phyloP scores from a whole-genome alignment of 108 stramenopile genomes.

The Bacterosira constricta region DNA sequence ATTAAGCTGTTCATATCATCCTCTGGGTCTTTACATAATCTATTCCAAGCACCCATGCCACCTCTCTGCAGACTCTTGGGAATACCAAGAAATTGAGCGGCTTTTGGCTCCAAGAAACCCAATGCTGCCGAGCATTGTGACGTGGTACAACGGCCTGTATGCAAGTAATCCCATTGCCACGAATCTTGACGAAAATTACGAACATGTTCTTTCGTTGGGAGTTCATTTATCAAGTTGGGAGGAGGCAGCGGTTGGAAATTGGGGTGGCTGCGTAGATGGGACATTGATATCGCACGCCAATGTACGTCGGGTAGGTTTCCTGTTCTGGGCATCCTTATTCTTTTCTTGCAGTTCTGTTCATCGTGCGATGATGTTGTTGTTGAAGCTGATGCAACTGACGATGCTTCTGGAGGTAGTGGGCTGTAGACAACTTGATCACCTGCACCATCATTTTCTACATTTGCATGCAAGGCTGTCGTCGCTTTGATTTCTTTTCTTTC shows the following conservation, averaged over 20 bases:
- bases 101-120: conserved; percentile 69
- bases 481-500: not conserved
- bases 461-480: not conserved
- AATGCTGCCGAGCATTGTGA: conserved; percentile 81
- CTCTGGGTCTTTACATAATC: conserved; percentile 48
- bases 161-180: conserved; percentile 90
- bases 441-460: conserved; percentile 12
- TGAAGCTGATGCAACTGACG: not conserved
- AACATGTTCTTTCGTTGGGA: conserved; percentile 70
- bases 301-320: conserved; percentile 81
- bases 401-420: not conserved
- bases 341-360: not conserved
- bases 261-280: conserved; percentile 81
- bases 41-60: conserved; percentile 63
- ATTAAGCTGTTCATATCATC: conserved; percentile 34
- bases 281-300: conserved; percentile 78
- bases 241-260: conserved; percentile 68
- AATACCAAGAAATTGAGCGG: conserved; percentile 64
- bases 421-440: conserved; percentile 25
- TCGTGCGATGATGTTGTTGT: not conserved
- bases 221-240: conserved; percentile 39
- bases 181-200: conserved; percentile 84
- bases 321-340: conserved; percentile 10
- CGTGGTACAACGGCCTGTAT: conserved; percentile 83
- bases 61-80: conserved; percentile 67